phyloP scores from a whole-genome alignment of 768 basidiomycete species.

The Trametes cinnabarina region DNA sequence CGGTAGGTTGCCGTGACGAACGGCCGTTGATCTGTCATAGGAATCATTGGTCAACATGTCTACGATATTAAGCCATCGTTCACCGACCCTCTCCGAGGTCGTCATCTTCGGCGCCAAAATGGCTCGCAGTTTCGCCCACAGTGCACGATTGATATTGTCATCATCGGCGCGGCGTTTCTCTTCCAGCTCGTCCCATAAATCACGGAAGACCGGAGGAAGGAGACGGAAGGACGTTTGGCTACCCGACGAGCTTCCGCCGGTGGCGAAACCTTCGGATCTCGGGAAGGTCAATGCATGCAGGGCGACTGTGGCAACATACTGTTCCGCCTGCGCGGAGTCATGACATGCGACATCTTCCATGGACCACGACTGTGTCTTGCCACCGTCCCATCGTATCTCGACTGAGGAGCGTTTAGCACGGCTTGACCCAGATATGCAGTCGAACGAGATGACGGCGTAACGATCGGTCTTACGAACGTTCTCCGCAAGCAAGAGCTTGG shows the following conservation, averaged over 20 bases:
- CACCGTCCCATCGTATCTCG: slow-evolving; percentile 70
- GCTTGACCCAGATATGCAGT: slow-evolving; percentile 61
- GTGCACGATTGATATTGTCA: slow-evolving; percentile 59
- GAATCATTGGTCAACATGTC: neutral
- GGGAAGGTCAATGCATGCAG: slow-evolving; percentile 77
- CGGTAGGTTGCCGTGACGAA: slow-evolving; percentile 2
- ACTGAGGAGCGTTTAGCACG: slow-evolving; percentile 74
- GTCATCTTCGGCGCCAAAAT: slow-evolving; percentile 66
- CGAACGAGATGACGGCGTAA: slow-evolving; percentile 73
- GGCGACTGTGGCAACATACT: slow-evolving; percentile 86
- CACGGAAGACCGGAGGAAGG: slow-evolving; percentile 80
- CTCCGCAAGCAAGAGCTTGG: slow-evolving; percentile 70
- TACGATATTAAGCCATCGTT: neutral
- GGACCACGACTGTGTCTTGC: slow-evolving; percentile 58
- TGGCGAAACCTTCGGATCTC: slow-evolving; percentile 58
- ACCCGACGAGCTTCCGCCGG: slow-evolving; percentile 44
- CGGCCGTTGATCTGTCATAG: slow-evolving; percentile 4
- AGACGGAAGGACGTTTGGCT: slow-evolving; percentile 68
- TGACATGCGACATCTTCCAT: slow-evolving; percentile 88
- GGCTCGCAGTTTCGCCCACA: slow-evolving; percentile 67
- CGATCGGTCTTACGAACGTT: slow-evolving; percentile 65
- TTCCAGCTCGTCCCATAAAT: slow-evolving; percentile 92
- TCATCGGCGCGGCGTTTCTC: slow-evolving; percentile 54
- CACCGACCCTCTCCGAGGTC: slow-evolving; percentile 40
- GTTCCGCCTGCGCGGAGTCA: slow-evolving; percentile 76